Evolutionary conservation across 1,139 yeast species (phyloP).

Genomic region (Pichia inconspicua): DNA sequence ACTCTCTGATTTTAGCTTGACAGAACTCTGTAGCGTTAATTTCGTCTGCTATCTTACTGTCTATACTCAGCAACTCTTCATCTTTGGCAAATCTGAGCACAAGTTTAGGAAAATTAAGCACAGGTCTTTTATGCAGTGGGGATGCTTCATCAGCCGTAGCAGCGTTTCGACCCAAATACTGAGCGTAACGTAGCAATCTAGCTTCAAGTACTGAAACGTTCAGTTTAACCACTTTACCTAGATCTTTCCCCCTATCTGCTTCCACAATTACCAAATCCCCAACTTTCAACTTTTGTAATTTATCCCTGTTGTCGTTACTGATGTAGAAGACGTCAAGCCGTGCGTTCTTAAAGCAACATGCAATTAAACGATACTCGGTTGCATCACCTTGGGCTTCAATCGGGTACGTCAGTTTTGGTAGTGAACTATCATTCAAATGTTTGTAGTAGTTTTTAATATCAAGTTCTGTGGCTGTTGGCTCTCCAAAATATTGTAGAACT

Average conservation of each 20-base stretch:
- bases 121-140: slow-evolving; percentile 29
- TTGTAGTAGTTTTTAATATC: slow-evolving; percentile 19
- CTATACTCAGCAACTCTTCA: slow-evolving; percentile 52
- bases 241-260: slow-evolving; percentile 93
- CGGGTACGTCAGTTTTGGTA: slow-evolving; percentile 26
- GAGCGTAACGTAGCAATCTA: slow-evolving; percentile 45
- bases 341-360: slow-evolving; percentile 83
- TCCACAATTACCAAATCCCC: slow-evolving; percentile 89
- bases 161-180: slow-evolving; percentile 50
- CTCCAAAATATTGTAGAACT: slow-evolving; percentile 19
- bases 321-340: slow-evolving; percentile 76
- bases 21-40: slow-evolving; percentile 61
- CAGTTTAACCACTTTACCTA: slow-evolving; percentile 70
- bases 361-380: slow-evolving; percentile 36
- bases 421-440: slow-evolving; percentile 17
- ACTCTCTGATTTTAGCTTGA: slow-evolving; percentile 48
- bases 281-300: slow-evolving; percentile 47
- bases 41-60: slow-evolving; percentile 60
- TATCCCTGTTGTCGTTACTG: slow-evolving; percentile 27
- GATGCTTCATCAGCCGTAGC: slow-evolving; percentile 30
- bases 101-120: slow-evolving; percentile 62
- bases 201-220: slow-evolving; percentile 58
- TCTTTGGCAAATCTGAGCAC: slow-evolving; percentile 62
- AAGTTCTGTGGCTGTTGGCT: slow-evolving; percentile 20
- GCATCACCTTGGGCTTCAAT: slow-evolving; percentile 13